Evolutionary conservation across 2,329 filamentous ascomycete species (phyloP), one percentile per base, ranked within the genome.

Genomic region (Neofusicoccum ribis): DNA sequence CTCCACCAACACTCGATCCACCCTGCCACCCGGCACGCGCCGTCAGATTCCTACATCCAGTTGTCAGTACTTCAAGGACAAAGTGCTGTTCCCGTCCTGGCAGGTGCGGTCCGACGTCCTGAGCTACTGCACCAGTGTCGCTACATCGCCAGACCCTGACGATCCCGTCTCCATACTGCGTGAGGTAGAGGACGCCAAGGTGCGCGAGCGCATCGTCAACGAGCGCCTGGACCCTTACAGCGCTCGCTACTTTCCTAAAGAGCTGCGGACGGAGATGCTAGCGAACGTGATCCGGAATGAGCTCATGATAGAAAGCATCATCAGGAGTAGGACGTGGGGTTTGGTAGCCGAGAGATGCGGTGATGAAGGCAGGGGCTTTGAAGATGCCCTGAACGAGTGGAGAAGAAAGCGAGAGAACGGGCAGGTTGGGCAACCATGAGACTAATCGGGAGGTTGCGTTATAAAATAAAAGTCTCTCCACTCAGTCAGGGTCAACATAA

Each of bases 221-320:
- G 95, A 98, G 79, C 83, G 95, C 64, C 77, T 97, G 66, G 95
- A 99, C 80, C 95, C 95, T 1, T 99, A 99, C 75, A 93, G 91
- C 9, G 90, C 84, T 6, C 83, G 94, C 27, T 96, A 92, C 76
- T 94, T 94, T 70, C 88, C 91, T 0, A 81, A 83, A 60, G 93
- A 98, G 79, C 84, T 91, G 14, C 84, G 93, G 68, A 95, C 93
- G 0, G 91, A 97, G 78, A 86, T 85, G 56, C 77, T 99, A 67
- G 93, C 92, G 9, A 84, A 83, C 47, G 74, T 93, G 61, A 80
- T 96, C 65, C 84, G 90, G 70, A 90, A 91, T 74, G 92, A 96
- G 80, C 85, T 87, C 72, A 86, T 86, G 44, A 87, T 96, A 15
- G 92, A 96, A 79, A 84, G 82, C 65, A 95, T 96, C 63, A 86